Conservation (phyloP, 257 asterid species). For the Solanum commersonii region DNA sequence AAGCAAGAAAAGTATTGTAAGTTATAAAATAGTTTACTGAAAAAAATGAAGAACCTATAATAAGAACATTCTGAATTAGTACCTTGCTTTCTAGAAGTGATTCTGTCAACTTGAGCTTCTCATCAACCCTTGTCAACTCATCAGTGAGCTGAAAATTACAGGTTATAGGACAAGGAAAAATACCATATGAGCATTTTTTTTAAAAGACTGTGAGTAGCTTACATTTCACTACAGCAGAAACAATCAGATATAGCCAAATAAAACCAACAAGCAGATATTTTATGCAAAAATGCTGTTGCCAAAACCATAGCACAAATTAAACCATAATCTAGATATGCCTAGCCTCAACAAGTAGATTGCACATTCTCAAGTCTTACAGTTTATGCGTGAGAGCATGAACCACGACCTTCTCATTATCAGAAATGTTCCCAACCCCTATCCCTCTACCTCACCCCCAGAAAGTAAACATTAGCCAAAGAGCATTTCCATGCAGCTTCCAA, state of each 20-base stretch:
- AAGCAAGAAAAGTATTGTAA: background rate
- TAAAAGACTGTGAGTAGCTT: background rate
- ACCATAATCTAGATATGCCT: background rate
- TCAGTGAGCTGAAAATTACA: conserved; percentile 51
- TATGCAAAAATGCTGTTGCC: background rate
- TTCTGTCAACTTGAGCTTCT: conserved; percentile 82
- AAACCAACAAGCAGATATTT: background rate
- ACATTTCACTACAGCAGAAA: background rate
- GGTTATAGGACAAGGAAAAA: background rate
- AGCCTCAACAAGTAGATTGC: background rate
- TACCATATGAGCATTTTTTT: background rate
- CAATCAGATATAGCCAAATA: background rate
- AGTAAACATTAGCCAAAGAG: background rate
- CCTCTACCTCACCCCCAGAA: background rate
- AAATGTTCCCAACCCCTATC: background rate
- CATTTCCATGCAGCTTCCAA: background rate
- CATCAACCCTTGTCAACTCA: conserved; percentile 75
- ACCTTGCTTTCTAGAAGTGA: conserved; percentile 90
- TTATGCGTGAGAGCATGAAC: background rate
- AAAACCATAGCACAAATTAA: background rate
- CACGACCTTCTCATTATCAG: background rate
- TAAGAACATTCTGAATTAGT: conserved; percentile 2
- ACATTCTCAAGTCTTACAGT: background rate
- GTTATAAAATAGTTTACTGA: background rate
- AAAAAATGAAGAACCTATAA: background rate